Evolutionary conservation across 306 rosid genomes (phyloP), one percentile per base, ranked within the genome.

Genomic region (Vigna reflexopilosa): DNA sequence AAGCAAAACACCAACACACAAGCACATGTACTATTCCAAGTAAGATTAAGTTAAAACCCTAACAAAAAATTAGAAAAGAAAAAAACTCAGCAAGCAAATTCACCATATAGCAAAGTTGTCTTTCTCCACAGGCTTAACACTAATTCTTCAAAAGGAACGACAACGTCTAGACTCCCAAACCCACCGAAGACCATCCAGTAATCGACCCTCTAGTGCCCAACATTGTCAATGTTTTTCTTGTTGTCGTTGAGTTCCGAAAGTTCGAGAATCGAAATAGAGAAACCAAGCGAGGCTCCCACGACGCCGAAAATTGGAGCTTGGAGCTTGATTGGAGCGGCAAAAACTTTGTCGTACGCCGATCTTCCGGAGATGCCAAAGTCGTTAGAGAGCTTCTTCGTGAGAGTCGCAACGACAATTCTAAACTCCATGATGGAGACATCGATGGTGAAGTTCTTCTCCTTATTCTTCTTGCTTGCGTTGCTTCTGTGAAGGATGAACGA

Each of bases 271-370:
- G 98, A 97, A 88, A 94, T 92, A 79, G 93, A 88, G 0, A 95
- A 89, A 80, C 88, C 91, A 51, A 86, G 64, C 1, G 91, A 77
- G 20, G 82, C 86, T 61, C 72, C 87, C 1, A 90, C 80, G 51
- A 79, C 76, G 8, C 90, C 88, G 61, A 94, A 94, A 82, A 94
- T 85, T 81, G 86, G 75, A 48, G 82, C 83, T 4, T 87, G 79
- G 44, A 87, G 85, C 88, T 92, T 94, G 1, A 89, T 49, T 17
- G 93, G 93, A 57, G 90, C 47, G 9, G 91, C 79, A 59, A 92
- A 89, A 65, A 92, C 91, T 80, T 97, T 97, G 81, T 92, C 97
- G 89, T 94, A 92, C 3, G 89, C 77, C 28, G 95, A n/a, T n/a
- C n/a, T n/a, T n/a, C n/a, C n/a, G n/a, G n/a, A n/a, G n/a, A n/a